These are phyloP conservation scores for Immersiella caudata DNA, from an alignment of 495 filamentous ascomycete species.

Conservation along the genomic window DNA sequence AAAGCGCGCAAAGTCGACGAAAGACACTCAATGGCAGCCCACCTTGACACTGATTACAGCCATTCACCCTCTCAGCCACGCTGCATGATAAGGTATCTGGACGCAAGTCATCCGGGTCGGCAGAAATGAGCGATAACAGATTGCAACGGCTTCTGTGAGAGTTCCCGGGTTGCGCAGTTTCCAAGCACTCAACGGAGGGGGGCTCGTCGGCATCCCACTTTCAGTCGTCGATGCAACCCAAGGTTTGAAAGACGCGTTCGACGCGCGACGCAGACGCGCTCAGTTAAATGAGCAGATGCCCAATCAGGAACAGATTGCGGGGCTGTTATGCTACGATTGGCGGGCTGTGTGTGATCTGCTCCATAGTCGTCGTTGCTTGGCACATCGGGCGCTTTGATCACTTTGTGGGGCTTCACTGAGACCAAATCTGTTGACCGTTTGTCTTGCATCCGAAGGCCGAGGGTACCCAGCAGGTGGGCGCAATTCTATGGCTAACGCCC, in stretches of 20 bases:
- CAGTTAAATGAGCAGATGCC: not conserved
- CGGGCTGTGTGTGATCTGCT: not conserved
- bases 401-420: not conserved
- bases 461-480: no score
- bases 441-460: no score
- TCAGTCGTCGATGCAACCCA: not conserved
- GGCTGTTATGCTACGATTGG: not conserved
- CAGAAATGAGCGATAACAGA: conserved; percentile 18
- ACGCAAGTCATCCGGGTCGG: not conserved
- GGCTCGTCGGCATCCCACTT: not conserved
- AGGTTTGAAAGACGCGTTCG: not conserved
- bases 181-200: not conserved
- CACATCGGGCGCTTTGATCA: not conserved
- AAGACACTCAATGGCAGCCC: not conserved
- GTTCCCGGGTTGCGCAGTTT: conserved; percentile 4
- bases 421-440: no score
- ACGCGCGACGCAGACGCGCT: not conserved
- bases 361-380: not conserved
- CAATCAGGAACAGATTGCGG: not conserved
- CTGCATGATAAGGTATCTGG: conserved; percentile 9
- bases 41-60: conserved; percentile 1
- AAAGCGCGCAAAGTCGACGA: not conserved
- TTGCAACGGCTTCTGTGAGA: conserved; percentile 21
- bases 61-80: not conserved
- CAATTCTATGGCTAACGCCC: no score